A percentile compares a stretch with the other conserved stretches of the same genome.
Conservation (phyloP, 2,329 filamentous ascomycete genomes). For the Pyrenochaeta sp. region DNA sequence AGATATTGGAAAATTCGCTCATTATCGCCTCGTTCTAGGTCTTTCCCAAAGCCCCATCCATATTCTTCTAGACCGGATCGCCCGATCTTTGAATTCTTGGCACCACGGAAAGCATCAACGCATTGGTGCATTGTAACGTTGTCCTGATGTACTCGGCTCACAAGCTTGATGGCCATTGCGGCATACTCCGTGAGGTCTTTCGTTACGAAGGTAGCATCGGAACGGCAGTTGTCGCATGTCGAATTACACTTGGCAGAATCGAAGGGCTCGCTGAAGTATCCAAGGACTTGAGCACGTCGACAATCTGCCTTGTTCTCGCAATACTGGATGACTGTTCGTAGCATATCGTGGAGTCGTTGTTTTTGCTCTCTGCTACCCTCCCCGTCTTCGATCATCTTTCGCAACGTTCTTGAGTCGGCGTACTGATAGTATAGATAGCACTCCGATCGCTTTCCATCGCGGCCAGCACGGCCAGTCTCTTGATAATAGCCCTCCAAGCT, state of each 20-base stretch:
- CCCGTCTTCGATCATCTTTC: constrained; percentile 82
- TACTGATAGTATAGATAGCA: constrained; percentile 93
- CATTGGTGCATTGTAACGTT: constrained; percentile 75
- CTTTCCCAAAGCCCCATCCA: constrained; percentile 69
- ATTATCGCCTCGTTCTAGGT: constrained; percentile 76
- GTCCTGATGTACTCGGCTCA: constrained; percentile 64
- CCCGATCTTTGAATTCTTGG: constrained; percentile 66
- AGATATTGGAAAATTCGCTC: constrained; percentile 85
- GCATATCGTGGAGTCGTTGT: constrained; percentile 82
- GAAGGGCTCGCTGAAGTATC: constrained; percentile 94
- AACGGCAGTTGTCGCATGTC: constrained; percentile 89
- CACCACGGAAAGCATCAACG: constrained; percentile 83
- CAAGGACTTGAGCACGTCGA: constrained; percentile 83
- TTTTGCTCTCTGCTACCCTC: constrained; percentile 82
- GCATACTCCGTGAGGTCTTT: constrained; percentile 82
- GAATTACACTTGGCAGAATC: constrained; percentile 73
- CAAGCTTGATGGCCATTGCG: constrained; percentile 72
- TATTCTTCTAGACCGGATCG: constrained; percentile 63
- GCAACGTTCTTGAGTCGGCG: constrained; percentile 75
- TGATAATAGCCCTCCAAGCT: constrained; percentile 98
- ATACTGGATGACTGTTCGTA: constrained; percentile 83
- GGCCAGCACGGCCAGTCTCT: constrained; percentile 92
- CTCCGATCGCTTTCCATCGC: constrained; percentile 85
- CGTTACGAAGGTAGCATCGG: constrained; percentile 72
- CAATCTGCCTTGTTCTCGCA: constrained; percentile 92